phyloP scores from a whole-genome alignment of 495 filamentous ascomycete genomes.

The Elaphomyces granulatus region DNA sequence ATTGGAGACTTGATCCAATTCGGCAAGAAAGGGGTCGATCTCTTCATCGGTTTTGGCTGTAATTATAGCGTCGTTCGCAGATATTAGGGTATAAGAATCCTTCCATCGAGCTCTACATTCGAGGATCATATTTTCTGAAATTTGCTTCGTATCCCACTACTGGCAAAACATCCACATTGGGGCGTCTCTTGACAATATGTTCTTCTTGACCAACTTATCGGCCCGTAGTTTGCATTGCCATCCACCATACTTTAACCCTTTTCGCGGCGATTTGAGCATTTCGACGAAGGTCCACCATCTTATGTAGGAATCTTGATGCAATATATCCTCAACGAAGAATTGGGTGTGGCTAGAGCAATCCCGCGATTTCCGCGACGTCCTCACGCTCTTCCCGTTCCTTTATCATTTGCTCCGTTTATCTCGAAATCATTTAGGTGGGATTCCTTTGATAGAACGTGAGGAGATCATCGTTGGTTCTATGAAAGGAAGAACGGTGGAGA shows the following conservation, averaged over 20 bases:
- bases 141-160: background rate
- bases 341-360: too few relatives aligned
- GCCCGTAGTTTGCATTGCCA: background rate
- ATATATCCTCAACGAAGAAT: background rate
- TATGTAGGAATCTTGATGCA: background rate
- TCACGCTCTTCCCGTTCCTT: too few relatives aligned
- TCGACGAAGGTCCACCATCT: background rate
- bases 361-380: too few relatives aligned
- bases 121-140: background rate
- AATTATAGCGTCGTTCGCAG: background rate
- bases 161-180: background rate
- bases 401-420: too few relatives aligned
- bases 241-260: background rate
- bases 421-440: too few relatives aligned
- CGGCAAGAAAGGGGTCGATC: background rate
- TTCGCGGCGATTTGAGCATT: background rate
- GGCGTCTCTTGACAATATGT: background rate
- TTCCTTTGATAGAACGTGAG: too few relatives aligned
- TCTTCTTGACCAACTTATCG: background rate
- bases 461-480: too few relatives aligned
- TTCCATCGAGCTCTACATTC: conserved; percentile 1
- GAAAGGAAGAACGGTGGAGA: too few relatives aligned
- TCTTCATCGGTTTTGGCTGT: background rate
- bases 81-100: background rate
- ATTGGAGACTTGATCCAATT: background rate